A percentile compares a stretch with the other conserved stretches of the same genome.
Evolutionary conservation across 305 asterid genomes (phyloP).

Genomic region (Fraxinus velutina): DNA sequence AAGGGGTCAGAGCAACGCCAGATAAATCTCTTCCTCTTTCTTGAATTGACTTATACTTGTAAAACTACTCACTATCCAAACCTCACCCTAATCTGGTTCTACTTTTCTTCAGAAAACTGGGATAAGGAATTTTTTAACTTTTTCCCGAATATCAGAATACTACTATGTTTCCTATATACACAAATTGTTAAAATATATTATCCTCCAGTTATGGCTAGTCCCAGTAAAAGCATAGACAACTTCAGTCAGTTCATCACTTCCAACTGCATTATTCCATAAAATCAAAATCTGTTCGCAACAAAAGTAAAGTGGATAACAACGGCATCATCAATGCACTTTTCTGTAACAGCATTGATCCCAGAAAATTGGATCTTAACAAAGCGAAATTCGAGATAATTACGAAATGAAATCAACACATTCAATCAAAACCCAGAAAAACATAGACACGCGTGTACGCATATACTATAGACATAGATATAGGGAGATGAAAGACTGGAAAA

Average conservation of each 20-base stretch:
- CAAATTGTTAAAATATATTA: not conserved
- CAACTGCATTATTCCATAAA: conserved; percentile 13
- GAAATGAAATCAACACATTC: not conserved
- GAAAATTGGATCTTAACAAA: conserved; percentile 14
- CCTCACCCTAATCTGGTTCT: not conserved
- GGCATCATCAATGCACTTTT: not conserved
- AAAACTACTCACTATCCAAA: not conserved
- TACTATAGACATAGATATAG: not conserved
- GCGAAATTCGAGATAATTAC: conserved; percentile 5
- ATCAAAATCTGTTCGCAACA: not conserved
- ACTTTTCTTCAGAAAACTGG: not conserved
- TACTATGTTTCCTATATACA: not conserved
- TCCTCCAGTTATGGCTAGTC: not conserved
- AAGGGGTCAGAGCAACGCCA: not conserved
- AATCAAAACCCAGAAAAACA: conserved; percentile 15
- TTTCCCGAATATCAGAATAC: not conserved
- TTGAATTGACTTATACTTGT: not conserved
- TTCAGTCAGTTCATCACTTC: not conserved
- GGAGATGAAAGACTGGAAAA: conserved; percentile 3
- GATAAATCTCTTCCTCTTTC: not conserved
- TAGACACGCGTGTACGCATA: not conserved
- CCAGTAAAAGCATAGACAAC: not conserved
- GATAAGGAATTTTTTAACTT: not conserved
- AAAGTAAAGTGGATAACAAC: not conserved
- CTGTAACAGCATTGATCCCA: conserved; percentile 23